Conservation (phyloP, 2,329 filamentous ascomycete genomes). For the Cordyceps cateniannulata region DNA sequence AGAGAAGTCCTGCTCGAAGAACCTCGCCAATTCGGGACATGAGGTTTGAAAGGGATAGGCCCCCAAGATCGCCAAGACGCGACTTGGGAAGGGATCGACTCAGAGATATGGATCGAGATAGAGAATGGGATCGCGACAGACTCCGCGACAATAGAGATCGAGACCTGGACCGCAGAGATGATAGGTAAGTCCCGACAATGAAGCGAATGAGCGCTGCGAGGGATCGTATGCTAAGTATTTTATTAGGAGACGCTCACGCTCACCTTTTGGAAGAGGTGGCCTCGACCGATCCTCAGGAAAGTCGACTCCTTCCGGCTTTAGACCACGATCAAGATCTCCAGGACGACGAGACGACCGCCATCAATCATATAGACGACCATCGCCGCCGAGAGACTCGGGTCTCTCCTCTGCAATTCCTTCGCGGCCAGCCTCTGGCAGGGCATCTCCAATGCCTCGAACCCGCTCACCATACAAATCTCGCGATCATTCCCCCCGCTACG, state of each 20-base stretch:
- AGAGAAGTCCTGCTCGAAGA: constrained; percentile 27
- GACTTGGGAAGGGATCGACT: constrained; percentile 27
- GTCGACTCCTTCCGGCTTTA: constrained; percentile 37
- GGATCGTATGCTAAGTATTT: constrained; percentile 12
- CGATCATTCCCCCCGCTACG: constrained; percentile 30
- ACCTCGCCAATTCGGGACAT: constrained; percentile 34
- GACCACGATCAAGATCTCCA: constrained; percentile 46
- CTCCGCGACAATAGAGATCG: constrained; percentile 22
- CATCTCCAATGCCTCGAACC: constrained; percentile 44
- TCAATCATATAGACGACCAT: constrained; percentile 39
- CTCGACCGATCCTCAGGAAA: constrained; percentile 28
- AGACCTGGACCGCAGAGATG: constrained; percentile 36
- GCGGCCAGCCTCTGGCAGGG: constrained; percentile 43
- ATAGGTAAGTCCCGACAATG: constrained; percentile 24
- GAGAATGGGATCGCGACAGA: constrained; percentile 24
- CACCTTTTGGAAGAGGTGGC: constrained; percentile 35
- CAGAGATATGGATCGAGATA: constrained; percentile 21
- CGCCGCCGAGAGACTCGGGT: constrained; percentile 42
- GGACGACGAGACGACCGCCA: constrained; percentile 41
- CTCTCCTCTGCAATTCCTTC: constrained; percentile 46
- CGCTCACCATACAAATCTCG: constrained; percentile 43
- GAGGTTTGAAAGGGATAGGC: constrained; percentile 28
- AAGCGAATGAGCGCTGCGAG: neutral
- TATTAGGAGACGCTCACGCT: constrained; percentile 47
- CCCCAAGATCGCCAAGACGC: constrained; percentile 29